phyloP scores from a whole-genome alignment of 2,329 filamentous ascomycete species.

The Fusarium sp. region DNA sequence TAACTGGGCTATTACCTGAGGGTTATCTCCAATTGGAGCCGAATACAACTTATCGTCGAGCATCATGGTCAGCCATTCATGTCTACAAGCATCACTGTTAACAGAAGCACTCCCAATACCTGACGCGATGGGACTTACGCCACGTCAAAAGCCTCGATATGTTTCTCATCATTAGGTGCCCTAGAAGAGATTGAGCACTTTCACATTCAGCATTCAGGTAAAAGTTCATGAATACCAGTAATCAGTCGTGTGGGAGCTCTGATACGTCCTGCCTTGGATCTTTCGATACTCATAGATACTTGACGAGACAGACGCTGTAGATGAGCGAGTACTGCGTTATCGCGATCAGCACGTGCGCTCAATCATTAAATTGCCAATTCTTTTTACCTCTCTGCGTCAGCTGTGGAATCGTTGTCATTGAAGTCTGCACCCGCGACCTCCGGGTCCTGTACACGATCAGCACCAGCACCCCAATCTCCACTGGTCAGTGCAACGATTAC shows the following conservation, averaged over 20 bases:
- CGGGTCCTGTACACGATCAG: conserved; percentile 2
- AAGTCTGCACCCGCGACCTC: not conserved
- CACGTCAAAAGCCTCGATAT: conserved; percentile 37
- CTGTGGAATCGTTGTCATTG: conserved; percentile 1
- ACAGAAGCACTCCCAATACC: no score
- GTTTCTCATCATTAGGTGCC: conserved; percentile 38
- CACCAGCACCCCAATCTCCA: not conserved
- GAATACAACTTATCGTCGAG: conserved; percentile 31
- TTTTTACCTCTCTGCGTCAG: conserved; percentile 22
- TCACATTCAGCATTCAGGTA: no score
- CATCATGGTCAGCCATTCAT: conserved; percentile 41
- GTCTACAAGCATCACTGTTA: conserved; percentile 5
- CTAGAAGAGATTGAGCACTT: not conserved
- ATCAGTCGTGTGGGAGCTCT: conserved; percentile 32
- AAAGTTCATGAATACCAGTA: conserved; percentile 13
- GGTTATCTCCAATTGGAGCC: conserved; percentile 19
- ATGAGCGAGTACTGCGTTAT: conserved; percentile 6
- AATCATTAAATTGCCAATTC: fast-evolving
- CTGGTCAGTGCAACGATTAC: not conserved
- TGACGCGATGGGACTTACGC: not conserved
- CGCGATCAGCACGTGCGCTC: not conserved
- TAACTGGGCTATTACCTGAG: conserved; percentile 3
- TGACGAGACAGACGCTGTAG: conserved; percentile 23
- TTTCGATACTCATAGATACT: conserved; percentile 34
- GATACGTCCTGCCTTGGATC: conserved; percentile 34